Conservation (phyloP, 768 basidiomycete species). For the Tulasnella sp. region DNA sequence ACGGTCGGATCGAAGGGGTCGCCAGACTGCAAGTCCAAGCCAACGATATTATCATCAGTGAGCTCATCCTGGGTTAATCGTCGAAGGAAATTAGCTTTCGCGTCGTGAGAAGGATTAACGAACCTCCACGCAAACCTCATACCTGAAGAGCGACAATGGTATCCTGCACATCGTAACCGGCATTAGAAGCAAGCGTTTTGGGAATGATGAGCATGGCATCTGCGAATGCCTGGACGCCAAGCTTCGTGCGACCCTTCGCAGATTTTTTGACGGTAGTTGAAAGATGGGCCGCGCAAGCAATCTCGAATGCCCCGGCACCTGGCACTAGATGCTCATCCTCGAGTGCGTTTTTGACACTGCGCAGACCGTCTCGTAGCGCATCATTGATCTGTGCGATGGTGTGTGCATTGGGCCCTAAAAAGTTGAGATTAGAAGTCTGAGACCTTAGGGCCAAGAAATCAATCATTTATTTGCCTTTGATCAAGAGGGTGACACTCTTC, state of each 20-base stretch:
- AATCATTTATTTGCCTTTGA: slow-evolving; percentile 55
- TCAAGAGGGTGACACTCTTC: slow-evolving; percentile 87
- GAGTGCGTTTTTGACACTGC: slow-evolving; percentile 92
- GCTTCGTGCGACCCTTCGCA: slow-evolving; percentile 90
- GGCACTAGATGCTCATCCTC: slow-evolving; percentile 84
- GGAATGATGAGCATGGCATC: slow-evolving; percentile 91
- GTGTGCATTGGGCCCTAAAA: slow-evolving; percentile 73
- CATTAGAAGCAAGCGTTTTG: slow-evolving; percentile 92
- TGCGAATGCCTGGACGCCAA: slow-evolving; percentile 95
- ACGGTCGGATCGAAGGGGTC: slow-evolving; percentile 94
- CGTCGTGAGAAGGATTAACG: slow-evolving; percentile 11
- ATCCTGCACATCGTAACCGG: slow-evolving; percentile 95
- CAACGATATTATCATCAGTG: slow-evolving; percentile 85
- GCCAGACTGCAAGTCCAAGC: slow-evolving; percentile 83
- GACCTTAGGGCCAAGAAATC: neutral
- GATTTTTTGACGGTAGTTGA: slow-evolving; percentile 64
- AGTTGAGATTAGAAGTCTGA: neutral
- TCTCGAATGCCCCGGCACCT: slow-evolving; percentile 97
- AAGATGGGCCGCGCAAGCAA: slow-evolving; percentile 80
- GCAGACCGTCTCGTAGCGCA: slow-evolving; percentile 92
- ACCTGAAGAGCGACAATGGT: slow-evolving; percentile 85
- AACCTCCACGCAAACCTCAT: slow-evolving; percentile 22
- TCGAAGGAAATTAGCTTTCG: slow-evolving; percentile 13
- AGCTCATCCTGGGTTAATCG: slow-evolving; percentile 66
- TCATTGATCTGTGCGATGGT: slow-evolving; percentile 96